A percentile compares a stretch with the other conserved stretches of the same genome.
These are phyloP conservation scores for Ophiorrhiza pumila DNA, from an alignment of 257 asterid species.

Conservation along the genomic window DNA sequence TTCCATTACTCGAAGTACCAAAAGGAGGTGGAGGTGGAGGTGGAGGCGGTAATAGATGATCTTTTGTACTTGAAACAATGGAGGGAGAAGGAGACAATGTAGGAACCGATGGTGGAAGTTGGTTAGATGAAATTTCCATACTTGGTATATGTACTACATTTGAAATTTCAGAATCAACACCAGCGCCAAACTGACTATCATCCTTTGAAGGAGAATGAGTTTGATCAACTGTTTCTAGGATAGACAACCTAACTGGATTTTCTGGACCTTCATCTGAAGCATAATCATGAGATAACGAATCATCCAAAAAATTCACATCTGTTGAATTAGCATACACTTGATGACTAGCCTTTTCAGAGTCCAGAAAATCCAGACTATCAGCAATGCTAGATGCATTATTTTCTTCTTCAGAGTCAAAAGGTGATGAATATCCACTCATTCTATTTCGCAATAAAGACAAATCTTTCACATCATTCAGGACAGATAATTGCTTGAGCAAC, in stretches of 20 bases:
- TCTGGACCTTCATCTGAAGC: constrained; percentile 55
- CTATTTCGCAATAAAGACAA: constrained; percentile 62
- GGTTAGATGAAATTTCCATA: constrained; percentile 25
- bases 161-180: constrained; percentile 32
- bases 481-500: constrained; percentile 86
- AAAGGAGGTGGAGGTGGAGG: constrained; percentile 22
- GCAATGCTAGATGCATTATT: constrained; percentile 84
- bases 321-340: constrained; percentile 30
- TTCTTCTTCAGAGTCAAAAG: constrained; percentile 94
- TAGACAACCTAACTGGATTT: constrained; percentile 38
- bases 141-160: constrained; percentile 28
- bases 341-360: constrained; percentile 58
- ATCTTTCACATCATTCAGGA: constrained; percentile 78
- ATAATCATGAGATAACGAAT: constrained; percentile 55
- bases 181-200: constrained; percentile 38
- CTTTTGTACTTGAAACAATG: constrained; percentile 27
- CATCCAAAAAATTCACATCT: constrained; percentile 62
- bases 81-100: constrained; percentile 22
- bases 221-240: constrained; percentile 28
- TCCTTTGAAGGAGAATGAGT: constrained; percentile 27
- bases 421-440: constrained; percentile 74
- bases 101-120: constrained; percentile 27
- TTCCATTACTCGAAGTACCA: constrained; percentile 3
- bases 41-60: constrained; percentile 11
- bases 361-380: constrained; percentile 88